Evolutionary conservation across 108 stramenopile species (phyloP).

Genomic region (Cyclotella choctawhatcheeana): DNA sequence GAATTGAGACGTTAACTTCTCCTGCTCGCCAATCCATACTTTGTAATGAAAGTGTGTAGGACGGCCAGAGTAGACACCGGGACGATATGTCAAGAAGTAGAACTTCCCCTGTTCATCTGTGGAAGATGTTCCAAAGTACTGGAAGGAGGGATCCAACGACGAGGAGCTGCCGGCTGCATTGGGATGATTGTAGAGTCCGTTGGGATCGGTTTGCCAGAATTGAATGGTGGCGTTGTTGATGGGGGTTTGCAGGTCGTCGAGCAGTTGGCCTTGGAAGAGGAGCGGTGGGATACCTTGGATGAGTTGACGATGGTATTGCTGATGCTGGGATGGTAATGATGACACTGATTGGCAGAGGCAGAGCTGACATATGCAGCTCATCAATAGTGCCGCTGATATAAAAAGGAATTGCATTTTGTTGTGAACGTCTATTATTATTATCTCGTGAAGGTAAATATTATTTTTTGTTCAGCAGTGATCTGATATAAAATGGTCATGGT

Average conservation of each 20-base stretch:
- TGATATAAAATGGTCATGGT: too few relatives aligned
- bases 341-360: too few relatives aligned
- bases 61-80: not conserved
- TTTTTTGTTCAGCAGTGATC: too few relatives aligned
- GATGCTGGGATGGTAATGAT: too few relatives aligned
- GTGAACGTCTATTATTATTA: too few relatives aligned
- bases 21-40: not conserved
- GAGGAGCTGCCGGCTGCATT: not conserved
- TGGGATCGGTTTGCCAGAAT: conserved; percentile 11
- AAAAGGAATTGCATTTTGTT: too few relatives aligned
- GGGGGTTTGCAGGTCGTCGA: not conserved
- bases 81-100: conserved; percentile 7
- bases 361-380: too few relatives aligned
- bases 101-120: not conserved
- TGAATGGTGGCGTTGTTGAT: not conserved
- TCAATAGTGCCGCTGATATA: too few relatives aligned
- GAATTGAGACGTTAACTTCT: conserved; percentile 6
- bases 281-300: conserved; percentile 3
- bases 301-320: not conserved
- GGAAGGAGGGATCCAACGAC: not conserved
- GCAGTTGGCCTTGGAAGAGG: not conserved
- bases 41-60: conserved; percentile 13
- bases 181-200: conserved; percentile 9
- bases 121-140: conserved; percentile 9
- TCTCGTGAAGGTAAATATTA: too few relatives aligned